Conservation (phyloP, 768 basidiomycete species). For the Scleroderma bovista region DNA sequence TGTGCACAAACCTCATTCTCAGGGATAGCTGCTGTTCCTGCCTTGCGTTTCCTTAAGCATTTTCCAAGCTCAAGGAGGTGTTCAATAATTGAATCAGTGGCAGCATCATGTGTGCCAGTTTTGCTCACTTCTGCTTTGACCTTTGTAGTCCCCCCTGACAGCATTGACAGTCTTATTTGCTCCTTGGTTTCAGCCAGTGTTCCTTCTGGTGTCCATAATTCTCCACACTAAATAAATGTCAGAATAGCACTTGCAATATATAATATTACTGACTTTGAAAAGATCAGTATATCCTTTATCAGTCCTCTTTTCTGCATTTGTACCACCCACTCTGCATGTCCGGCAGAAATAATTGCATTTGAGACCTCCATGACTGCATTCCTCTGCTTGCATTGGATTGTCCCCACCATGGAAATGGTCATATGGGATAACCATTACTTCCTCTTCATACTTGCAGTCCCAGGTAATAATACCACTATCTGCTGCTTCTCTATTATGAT, state of each 20-base stretch:
- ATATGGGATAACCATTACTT: slow-evolving; percentile 22
- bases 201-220: not conserved
- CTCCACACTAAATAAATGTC: not conserved
- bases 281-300: slow-evolving; percentile 22
- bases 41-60: not conserved
- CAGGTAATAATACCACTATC: slow-evolving; percentile 12
- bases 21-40: not conserved
- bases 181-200: not conserved
- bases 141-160: not conserved
- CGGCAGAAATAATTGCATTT: slow-evolving; percentile 29
- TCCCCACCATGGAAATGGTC: slow-evolving; percentile 19
- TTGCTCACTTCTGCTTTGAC: not conserved
- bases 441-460: slow-evolving; percentile 16
- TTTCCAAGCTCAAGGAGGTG: not conserved
- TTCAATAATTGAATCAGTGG: not conserved
- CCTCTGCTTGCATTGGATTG: slow-evolving; percentile 35
- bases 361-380: slow-evolving; percentile 29
- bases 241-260: not conserved
- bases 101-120: not conserved
- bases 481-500: slow-evolving; percentile 4
- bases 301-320: slow-evolving; percentile 11
- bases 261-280: slow-evolving; percentile 13
- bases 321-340: slow-evolving; percentile 29
- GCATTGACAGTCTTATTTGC: not conserved
- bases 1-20: not conserved